Conservation (phyloP, 2,329 filamentous ascomycete species). For the Myriosclerotinia curreyana region DNA sequence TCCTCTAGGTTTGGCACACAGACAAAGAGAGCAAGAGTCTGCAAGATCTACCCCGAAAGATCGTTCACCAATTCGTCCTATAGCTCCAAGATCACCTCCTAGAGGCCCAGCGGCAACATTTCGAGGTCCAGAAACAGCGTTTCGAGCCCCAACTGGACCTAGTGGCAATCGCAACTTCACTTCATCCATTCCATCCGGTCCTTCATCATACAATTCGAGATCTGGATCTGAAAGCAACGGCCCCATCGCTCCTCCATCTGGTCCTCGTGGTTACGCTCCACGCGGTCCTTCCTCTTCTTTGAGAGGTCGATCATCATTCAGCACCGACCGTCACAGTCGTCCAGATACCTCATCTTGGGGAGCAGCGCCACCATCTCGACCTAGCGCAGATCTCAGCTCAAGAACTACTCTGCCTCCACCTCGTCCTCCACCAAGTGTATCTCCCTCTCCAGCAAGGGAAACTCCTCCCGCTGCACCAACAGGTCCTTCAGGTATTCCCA, state of each 20-base stretch:
- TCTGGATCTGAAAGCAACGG: slow-evolving; percentile 29
- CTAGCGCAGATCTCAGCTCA: slow-evolving; percentile 25
- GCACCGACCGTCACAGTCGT: slow-evolving; percentile 32
- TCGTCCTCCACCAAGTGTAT: slow-evolving; percentile 32
- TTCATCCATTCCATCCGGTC: slow-evolving; percentile 27
- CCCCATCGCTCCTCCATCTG: slow-evolving; percentile 34
- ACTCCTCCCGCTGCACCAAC: slow-evolving; percentile 32
- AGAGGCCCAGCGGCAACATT: slow-evolving; percentile 38
- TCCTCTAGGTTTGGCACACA: slow-evolving; percentile 31
- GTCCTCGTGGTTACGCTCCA: slow-evolving; percentile 38
- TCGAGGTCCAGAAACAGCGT: slow-evolving; percentile 37
- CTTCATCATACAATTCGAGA: slow-evolving; percentile 25
- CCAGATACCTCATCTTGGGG: slow-evolving; percentile 37
- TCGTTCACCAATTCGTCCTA: slow-evolving; percentile 35
- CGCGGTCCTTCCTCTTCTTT: slow-evolving; percentile 32
- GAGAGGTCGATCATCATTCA: slow-evolving; percentile 37
- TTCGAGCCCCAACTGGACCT: slow-evolving; percentile 39
- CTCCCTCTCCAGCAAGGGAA: slow-evolving; percentile 34
- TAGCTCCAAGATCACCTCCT: slow-evolving; percentile 37
- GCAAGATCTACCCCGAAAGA: slow-evolving; percentile 37
- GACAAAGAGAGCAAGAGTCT: slow-evolving; percentile 35
- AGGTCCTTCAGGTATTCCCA: slow-evolving; percentile 37
- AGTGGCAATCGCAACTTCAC: slow-evolving; percentile 36
- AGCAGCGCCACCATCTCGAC: slow-evolving; percentile 31
- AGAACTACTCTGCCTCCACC: slow-evolving; percentile 26